Evolutionary conservation across 306 rosid genomes (phyloP).

Genomic region (Sindora glabra): DNA sequence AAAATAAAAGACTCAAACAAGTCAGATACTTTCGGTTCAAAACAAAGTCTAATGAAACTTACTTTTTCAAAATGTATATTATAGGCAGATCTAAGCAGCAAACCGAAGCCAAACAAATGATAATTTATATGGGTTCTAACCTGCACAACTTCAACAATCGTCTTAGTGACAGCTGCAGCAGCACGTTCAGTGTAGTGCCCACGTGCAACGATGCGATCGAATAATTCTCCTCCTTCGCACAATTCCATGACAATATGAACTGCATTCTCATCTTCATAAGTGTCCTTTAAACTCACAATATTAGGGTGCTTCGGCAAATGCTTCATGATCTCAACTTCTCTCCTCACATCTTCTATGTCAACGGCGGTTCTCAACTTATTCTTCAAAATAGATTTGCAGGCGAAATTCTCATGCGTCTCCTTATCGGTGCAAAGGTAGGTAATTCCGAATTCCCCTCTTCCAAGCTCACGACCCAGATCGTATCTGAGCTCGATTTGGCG

Average conservation of each 20-base stretch:
- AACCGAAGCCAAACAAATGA: background rate
- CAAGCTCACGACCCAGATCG: constrained; percentile 79
- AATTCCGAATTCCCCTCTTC: constrained; percentile 87
- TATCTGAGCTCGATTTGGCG: constrained; percentile 54
- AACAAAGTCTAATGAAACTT: background rate
- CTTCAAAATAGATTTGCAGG: constrained; percentile 91
- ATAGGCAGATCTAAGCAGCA: background rate
- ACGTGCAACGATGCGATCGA: constrained; percentile 86
- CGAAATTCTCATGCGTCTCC: constrained; percentile 37
- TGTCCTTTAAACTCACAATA: constrained; percentile 68
- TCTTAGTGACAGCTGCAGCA: constrained; percentile 73
- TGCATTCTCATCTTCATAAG: constrained; percentile 75
- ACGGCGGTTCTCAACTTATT: constrained; percentile 72
- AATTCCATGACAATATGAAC: constrained; percentile 99
- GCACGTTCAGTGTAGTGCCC: constrained; percentile 97
- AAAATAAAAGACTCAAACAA: background rate
- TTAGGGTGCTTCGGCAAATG: constrained; percentile 60
- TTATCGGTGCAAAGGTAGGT: constrained; percentile 80
- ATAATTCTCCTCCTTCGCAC: constrained; percentile 91
- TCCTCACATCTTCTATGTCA: constrained; percentile 80
- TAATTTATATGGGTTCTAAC: constrained; percentile 20
- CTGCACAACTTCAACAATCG: constrained; percentile 97
- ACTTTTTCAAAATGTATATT: background rate
- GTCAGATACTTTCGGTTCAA: background rate
- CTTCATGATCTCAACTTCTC: constrained; percentile 93